Conservation (phyloP, 805 yeast genomes). For the Saccharomycopsis amapae region DNA sequence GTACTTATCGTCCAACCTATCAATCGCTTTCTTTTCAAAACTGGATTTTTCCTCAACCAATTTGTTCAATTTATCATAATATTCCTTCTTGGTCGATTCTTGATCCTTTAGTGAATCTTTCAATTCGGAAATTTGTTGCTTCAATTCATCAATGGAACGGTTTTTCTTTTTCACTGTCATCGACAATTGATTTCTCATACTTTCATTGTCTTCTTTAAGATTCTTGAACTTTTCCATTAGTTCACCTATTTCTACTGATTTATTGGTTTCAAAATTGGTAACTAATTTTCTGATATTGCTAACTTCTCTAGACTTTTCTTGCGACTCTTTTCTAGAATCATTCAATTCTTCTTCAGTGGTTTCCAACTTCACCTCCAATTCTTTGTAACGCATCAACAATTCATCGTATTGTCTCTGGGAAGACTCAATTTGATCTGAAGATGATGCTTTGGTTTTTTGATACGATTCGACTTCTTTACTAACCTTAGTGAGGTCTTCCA, state of each 20-base stretch:
- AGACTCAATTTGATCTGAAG: conserved; percentile 39
- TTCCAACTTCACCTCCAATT: conserved; percentile 52
- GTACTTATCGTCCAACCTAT: not conserved
- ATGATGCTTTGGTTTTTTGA: conserved; percentile 32
- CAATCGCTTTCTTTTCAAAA: conserved; percentile 5
- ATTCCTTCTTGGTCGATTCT: conserved; percentile 25
- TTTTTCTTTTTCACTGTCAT: conserved; percentile 45
- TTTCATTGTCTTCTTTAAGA: conserved; percentile 54
- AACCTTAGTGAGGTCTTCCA: conserved; percentile 22
- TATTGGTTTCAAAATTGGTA: conserved; percentile 58
- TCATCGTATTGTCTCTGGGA: conserved; percentile 69
- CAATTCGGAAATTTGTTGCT: conserved; percentile 36
- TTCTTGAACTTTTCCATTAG: conserved; percentile 43
- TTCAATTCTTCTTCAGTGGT: conserved; percentile 74
- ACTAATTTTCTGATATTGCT: conserved; percentile 62
- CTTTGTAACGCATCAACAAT: conserved; percentile 56
- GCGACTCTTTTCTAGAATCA: conserved; percentile 64
- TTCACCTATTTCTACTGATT: conserved; percentile 46
- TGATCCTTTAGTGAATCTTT: conserved; percentile 22
- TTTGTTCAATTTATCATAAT: conserved; percentile 7
- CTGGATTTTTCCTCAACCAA: conserved; percentile 5
- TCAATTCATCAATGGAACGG: conserved; percentile 60
- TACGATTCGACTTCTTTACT: conserved; percentile 37
- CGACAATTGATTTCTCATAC: conserved; percentile 47
- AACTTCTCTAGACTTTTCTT: conserved; percentile 76